Conservation (phyloP, 805 yeast genomes). For the Candida fluviatilis region DNA sequence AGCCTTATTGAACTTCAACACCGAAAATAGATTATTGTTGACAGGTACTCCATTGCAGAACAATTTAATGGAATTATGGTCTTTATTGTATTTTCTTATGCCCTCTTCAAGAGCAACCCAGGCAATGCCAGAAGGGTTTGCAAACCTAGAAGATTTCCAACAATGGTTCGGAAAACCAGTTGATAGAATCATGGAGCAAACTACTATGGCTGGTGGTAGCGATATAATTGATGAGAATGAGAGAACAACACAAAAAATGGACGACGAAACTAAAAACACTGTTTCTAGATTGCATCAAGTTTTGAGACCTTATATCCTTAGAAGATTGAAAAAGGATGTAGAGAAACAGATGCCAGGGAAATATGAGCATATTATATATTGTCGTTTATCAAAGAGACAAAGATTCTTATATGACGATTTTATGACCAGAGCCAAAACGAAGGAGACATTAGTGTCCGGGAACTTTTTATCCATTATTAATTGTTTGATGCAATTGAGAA, state of each 20-base stretch:
- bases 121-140: constrained; percentile 92
- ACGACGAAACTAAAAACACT: constrained; percentile 76
- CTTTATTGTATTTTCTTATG: constrained; percentile 90
- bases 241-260: constrained; percentile 40
- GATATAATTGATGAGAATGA: constrained; percentile 43
- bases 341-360: constrained; percentile 99
- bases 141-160: constrained; percentile 91
- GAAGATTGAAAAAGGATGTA: constrained; percentile 93
- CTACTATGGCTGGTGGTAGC: constrained; percentile 39
- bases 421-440: constrained; percentile 94
- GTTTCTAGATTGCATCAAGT: constrained; percentile 90
- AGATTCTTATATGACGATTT: constrained; percentile 91
- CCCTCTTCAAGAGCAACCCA: constrained; percentile 74
- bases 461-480: constrained; percentile 92
- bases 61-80: constrained; percentile 94
- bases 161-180: constrained; percentile 99
- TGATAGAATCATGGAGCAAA: constrained; percentile 80
- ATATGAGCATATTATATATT: constrained; percentile 90
- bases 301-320: constrained; percentile 82
- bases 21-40: constrained; percentile 77
- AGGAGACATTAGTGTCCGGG: constrained; percentile 89
- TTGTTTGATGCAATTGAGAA: constrained; percentile 95
- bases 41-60: constrained; percentile 98
- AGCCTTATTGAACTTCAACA: constrained; percentile 87
- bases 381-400: constrained; percentile 90